These are phyloP conservation scores for Rhodomyrtus psidioides DNA, from an alignment of 441 rosid genomes.

Conservation along the genomic window DNA sequence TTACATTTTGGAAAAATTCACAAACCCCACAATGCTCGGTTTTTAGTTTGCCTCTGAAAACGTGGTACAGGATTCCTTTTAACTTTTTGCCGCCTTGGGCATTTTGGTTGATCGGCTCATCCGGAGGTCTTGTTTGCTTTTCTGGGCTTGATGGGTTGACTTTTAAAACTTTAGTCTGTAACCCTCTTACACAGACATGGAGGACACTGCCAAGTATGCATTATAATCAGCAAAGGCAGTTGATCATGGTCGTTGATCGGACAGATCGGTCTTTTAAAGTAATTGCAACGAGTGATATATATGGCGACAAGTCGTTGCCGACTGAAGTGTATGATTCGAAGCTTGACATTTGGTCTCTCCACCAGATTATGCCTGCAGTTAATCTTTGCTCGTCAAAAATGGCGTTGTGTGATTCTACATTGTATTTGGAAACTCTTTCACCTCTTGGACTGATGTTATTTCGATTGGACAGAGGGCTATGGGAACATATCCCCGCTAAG, in stretches of 20 bases:
- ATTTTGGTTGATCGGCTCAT: conserved; percentile 87
- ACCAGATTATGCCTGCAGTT: conserved; percentile 91
- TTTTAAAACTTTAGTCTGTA: conserved; percentile 78
- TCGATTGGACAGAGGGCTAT: conserved; percentile 59
- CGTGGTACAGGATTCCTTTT: conserved; percentile 90
- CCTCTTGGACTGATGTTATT: conserved; percentile 96
- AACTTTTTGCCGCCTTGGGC: conserved; percentile 85
- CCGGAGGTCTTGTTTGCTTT: conserved; percentile 85
- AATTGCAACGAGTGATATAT: conserved; percentile 81
- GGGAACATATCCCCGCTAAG: conserved; percentile 90
- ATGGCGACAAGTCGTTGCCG: conserved; percentile 77
- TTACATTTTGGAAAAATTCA: conserved; percentile 84
- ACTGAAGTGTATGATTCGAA: conserved; percentile 93
- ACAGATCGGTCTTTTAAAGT: conserved; percentile 67
- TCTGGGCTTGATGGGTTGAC: conserved; percentile 83
- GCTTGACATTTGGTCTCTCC: conserved; percentile 61
- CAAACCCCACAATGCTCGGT: conserved; percentile 81
- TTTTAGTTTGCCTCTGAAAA: conserved; percentile 80
- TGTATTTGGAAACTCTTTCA: conserved; percentile 88
- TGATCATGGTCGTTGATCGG: conserved; percentile 82
- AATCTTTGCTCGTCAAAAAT: conserved; percentile 94
- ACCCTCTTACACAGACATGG: conserved; percentile 85
- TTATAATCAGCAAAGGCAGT: conserved; percentile 76
- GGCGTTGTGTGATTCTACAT: conserved; percentile 85
- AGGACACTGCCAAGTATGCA: conserved; percentile 81